These are phyloP conservation scores for Penicillium sp. DNA, from an alignment of 2,329 filamentous ascomycete species.

Conservation along the genomic window DNA sequence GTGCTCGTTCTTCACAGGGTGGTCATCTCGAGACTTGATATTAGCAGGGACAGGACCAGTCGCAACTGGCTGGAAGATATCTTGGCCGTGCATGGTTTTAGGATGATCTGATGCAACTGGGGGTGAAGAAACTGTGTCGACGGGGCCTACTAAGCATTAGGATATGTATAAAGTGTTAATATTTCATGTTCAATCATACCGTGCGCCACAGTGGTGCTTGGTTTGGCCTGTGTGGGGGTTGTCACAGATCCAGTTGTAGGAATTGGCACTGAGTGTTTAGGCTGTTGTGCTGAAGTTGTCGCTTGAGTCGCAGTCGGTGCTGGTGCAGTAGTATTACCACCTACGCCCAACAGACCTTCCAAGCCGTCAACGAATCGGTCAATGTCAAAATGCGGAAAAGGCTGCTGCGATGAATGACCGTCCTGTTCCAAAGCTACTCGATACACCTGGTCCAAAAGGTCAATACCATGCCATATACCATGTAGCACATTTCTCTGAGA, in stretches of 20 bases:
- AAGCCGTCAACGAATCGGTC: constrained; percentile 19
- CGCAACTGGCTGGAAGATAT: constrained; percentile 46
- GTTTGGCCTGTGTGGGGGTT: background rate
- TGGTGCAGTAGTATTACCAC: background rate
- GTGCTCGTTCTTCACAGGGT: constrained; percentile 43
- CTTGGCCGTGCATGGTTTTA: constrained; percentile 36
- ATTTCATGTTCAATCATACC: background rate
- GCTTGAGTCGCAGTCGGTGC: constrained; percentile 8
- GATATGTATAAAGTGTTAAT: background rate
- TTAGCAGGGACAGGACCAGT: constrained; percentile 40
- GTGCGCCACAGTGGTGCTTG: background rate
- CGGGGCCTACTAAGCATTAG: background rate
- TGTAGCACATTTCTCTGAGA: background rate
- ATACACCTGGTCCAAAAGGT: constrained; percentile 30
- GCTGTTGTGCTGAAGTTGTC: background rate
- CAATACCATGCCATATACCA: constrained; percentile 4
- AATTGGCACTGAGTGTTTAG: background rate
- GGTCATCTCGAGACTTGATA: constrained; percentile 42
- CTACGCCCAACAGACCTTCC: constrained; percentile 8
- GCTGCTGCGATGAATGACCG: constrained; percentile 30
- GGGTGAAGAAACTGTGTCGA: background rate
- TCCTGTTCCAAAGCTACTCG: constrained; percentile 32
- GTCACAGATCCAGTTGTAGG: background rate
- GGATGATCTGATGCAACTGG: background rate
- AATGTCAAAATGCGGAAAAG: constrained; percentile 29